Evolutionary conservation across 192 early-diverging fungal genomes (phyloP).

Genomic region (Haplosporangium gracile): DNA sequence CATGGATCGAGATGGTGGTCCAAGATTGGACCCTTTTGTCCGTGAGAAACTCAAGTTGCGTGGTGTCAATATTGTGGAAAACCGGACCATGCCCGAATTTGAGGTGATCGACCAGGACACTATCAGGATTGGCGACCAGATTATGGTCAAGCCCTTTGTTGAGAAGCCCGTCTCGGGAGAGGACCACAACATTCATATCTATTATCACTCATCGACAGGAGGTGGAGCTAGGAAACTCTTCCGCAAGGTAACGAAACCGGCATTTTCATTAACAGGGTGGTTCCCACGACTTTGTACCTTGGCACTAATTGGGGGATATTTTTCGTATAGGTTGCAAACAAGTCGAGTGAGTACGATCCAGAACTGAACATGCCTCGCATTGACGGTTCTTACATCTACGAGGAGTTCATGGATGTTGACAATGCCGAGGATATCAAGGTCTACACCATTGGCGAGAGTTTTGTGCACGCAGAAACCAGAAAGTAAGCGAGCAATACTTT

Average conservation of each 20-base stretch:
- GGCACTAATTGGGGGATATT: neutral
- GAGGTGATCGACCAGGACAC: slow-evolving; percentile 74
- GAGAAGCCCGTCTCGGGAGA: slow-evolving; percentile 98
- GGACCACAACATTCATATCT: slow-evolving; percentile 98
- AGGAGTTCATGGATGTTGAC: slow-evolving; percentile 94
- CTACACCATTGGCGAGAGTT: slow-evolving; percentile 93
- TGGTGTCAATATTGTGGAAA: slow-evolving; percentile 30
- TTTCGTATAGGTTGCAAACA: slow-evolving; percentile 83
- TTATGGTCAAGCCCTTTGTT: slow-evolving; percentile 93
- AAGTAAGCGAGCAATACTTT: slow-evolving; percentile 66
- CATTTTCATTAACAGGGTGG: neutral
- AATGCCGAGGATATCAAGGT: slow-evolving; percentile 98
- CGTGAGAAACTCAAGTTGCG: slow-evolving; percentile 67
- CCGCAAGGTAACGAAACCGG: slow-evolving; percentile 69
- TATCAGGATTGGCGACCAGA: slow-evolving; percentile 74
- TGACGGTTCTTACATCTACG: slow-evolving; percentile 92
- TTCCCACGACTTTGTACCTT: neutral
- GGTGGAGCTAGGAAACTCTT: slow-evolving; percentile 87
- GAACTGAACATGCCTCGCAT: slow-evolving; percentile 74
- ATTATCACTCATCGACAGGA: slow-evolving; percentile 85
- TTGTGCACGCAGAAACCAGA: slow-evolving; percentile 95
- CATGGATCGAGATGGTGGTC: slow-evolving; percentile 79
- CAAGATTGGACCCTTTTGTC: slow-evolving; percentile 66
- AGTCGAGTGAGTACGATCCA: slow-evolving; percentile 90
- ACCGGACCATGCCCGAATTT: slow-evolving; percentile 38